Conservation (phyloP, 2,329 filamentous ascomycete species). For the Exophiala oligosperma region DNA sequence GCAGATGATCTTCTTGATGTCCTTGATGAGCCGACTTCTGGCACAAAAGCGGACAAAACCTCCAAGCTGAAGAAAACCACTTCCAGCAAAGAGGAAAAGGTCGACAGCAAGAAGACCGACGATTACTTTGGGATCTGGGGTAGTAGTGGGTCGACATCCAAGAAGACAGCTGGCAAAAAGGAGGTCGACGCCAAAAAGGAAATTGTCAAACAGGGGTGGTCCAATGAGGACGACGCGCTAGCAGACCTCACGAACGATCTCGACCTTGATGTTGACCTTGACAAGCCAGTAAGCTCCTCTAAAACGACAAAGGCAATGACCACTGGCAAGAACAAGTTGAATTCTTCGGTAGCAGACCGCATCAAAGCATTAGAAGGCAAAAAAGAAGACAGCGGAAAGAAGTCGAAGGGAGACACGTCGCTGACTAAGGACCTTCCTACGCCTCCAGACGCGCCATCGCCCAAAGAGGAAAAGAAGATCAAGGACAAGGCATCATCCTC, state of each 20-base stretch:
- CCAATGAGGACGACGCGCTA: constrained; percentile 44
- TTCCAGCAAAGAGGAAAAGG: constrained; percentile 30
- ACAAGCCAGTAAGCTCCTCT: constrained; percentile 42
- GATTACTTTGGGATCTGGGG: constrained; percentile 34
- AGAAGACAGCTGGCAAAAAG: constrained; percentile 40
- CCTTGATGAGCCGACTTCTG: constrained; percentile 30
- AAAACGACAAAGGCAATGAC: constrained; percentile 45
- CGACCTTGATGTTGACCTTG: constrained; percentile 36
- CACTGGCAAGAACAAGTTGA: constrained; percentile 40
- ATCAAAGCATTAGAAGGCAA: constrained; percentile 50
- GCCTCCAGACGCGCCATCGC: constrained; percentile 38
- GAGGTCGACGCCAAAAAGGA: constrained; percentile 41
- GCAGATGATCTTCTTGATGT: constrained; percentile 38
- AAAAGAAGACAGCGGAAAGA: constrained; percentile 41
- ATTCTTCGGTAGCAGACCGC: constrained; percentile 53
- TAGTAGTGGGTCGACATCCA: constrained; percentile 25
- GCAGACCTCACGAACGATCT: constrained; percentile 43
- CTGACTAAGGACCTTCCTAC: constrained; percentile 40
- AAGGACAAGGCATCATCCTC: constrained; percentile 37
- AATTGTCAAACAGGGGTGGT: constrained; percentile 43
- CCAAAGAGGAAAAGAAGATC: constrained; percentile 44
- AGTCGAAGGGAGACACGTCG: constrained; percentile 39
- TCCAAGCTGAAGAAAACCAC: constrained; percentile 28
- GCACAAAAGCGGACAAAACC: constrained; percentile 16
- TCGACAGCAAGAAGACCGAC: constrained; percentile 23